These are phyloP conservation scores for Westerdykella ornata DNA, from an alignment of 2,329 filamentous ascomycete species.

Conservation along the genomic window DNA sequence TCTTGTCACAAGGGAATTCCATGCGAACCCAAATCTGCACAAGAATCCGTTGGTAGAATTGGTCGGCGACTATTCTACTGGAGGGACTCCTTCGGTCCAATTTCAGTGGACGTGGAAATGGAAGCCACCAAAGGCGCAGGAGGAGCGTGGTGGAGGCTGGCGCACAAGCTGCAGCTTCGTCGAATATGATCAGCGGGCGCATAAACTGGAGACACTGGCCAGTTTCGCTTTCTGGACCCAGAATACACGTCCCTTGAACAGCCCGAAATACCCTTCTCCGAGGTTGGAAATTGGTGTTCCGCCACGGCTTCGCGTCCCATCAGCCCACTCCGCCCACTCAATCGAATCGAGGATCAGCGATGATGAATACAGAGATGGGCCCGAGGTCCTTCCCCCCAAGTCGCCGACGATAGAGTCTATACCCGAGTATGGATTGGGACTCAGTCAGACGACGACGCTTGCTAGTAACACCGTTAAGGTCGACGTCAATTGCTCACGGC, in stretches of 20 bases:
- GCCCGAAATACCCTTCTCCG: conserved; percentile 52
- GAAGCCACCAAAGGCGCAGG: conserved; percentile 74
- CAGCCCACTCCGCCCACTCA: conserved; percentile 75
- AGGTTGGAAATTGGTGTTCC: conserved; percentile 67
- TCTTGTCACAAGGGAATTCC: conserved; percentile 88
- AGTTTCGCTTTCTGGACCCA: conserved; percentile 95
- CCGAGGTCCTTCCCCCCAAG: conserved; percentile 36
- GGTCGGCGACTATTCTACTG: conserved; percentile 84
- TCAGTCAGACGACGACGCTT: conserved; percentile 37
- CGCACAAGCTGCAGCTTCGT: conserved; percentile 95
- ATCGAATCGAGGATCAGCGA: conserved; percentile 75
- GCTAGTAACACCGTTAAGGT: conserved; percentile 58
- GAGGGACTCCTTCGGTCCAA: conserved; percentile 72
- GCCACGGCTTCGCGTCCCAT: conserved; percentile 74
- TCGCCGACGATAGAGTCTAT: conserved; percentile 45
- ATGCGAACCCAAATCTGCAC: conserved; percentile 93
- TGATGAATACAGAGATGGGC: conserved; percentile 49
- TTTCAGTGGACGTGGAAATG: conserved; percentile 98
- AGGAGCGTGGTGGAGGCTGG: conserved; percentile 88
- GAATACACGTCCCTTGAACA: conserved; percentile 50
- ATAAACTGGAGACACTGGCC: conserved; percentile 78
- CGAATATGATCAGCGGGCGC: conserved; percentile 91
- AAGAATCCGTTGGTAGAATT: conserved; percentile 94
- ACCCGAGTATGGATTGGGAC: conserved; percentile 42
- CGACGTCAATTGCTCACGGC: conserved; percentile 78